Conservation (phyloP, 441 rosid species). For the Rhodomyrtus psidioides region DNA sequence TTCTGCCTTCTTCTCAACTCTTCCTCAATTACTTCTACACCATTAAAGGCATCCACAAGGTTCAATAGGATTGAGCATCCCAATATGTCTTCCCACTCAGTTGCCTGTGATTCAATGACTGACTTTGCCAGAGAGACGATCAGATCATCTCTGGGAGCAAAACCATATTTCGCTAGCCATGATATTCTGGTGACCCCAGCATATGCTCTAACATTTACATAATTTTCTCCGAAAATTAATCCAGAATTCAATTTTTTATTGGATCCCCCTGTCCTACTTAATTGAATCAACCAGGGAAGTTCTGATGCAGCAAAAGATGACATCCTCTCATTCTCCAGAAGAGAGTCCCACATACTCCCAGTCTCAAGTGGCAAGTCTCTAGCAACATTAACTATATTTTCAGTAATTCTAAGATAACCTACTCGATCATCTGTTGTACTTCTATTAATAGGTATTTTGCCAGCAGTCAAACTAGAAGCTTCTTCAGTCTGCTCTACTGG, state of each 20-base stretch:
- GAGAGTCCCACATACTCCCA: slow-evolving; percentile 48
- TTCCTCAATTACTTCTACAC: slow-evolving; percentile 91
- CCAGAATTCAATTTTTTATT: slow-evolving; percentile 38
- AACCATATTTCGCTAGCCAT: slow-evolving; percentile 86
- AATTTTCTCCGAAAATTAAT: slow-evolving; percentile 52
- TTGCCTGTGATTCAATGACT: slow-evolving; percentile 76
- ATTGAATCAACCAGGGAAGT: slow-evolving; percentile 91
- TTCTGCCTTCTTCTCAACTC: slow-evolving; percentile 70
- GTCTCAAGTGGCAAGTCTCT: slow-evolving; percentile 50
- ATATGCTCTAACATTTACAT: slow-evolving; percentile 54
- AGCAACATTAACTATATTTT: slow-evolving; percentile 52
- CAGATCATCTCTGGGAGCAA: slow-evolving; percentile 83
- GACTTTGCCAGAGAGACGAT: slow-evolving; percentile 76
- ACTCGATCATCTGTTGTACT: slow-evolving; percentile 33
- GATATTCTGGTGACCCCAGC: slow-evolving; percentile 65
- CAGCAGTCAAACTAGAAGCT: slow-evolving; percentile 36
- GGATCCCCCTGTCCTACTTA: slow-evolving; percentile 43
- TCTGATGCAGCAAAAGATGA: slow-evolving; percentile 66
- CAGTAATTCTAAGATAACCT: slow-evolving; percentile 30
- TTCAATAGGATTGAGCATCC: slow-evolving; percentile 88
- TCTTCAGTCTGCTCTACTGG: slow-evolving; percentile 30
- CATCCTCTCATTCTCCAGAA: slow-evolving; percentile 71
- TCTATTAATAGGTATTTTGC: slow-evolving; percentile 39
- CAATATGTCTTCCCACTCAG: slow-evolving; percentile 74
- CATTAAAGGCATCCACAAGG: slow-evolving; percentile 82